Conservation (phyloP, 2,329 filamentous ascomycete species). For the Botrytis porri region DNA sequence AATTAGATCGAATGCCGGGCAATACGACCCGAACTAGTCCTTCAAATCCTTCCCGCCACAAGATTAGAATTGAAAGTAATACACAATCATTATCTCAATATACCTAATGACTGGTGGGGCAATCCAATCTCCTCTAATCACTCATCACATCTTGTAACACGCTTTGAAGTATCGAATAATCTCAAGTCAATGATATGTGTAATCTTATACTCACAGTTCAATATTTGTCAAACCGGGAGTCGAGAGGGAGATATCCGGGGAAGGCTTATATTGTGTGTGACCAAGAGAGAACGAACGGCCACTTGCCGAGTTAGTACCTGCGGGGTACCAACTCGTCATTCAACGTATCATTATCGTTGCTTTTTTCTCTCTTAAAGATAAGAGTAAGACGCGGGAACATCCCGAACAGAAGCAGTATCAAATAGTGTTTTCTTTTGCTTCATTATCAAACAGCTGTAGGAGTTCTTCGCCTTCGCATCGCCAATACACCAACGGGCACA, state of each 20-base stretch:
- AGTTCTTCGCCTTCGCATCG: background rate
- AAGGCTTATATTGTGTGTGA: background rate
- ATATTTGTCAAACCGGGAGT: background rate
- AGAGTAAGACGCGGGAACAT: background rate
- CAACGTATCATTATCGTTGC: background rate
- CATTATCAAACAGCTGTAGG: background rate
- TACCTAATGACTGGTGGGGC: background rate
- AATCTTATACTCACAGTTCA: background rate
- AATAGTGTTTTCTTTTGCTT: background rate
- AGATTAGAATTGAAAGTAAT: background rate
- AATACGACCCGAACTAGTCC: background rate
- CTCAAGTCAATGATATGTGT: background rate
- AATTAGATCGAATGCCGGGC: constrained; percentile 1
- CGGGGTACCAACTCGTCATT: background rate
- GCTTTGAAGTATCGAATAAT: background rate
- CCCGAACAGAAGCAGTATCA: background rate
- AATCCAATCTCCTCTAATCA: background rate
- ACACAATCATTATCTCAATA: background rate
- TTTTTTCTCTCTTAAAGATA: background rate
- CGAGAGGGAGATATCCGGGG: background rate
- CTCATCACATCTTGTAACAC: background rate
- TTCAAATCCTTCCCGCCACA: background rate
- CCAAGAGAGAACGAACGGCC: background rate
- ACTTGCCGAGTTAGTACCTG: background rate
- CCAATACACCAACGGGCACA: background rate